These are phyloP conservation scores for Cordyceps cateniannulata DNA, from an alignment of 2,329 filamentous ascomycete genomes.

Conservation along the genomic window DNA sequence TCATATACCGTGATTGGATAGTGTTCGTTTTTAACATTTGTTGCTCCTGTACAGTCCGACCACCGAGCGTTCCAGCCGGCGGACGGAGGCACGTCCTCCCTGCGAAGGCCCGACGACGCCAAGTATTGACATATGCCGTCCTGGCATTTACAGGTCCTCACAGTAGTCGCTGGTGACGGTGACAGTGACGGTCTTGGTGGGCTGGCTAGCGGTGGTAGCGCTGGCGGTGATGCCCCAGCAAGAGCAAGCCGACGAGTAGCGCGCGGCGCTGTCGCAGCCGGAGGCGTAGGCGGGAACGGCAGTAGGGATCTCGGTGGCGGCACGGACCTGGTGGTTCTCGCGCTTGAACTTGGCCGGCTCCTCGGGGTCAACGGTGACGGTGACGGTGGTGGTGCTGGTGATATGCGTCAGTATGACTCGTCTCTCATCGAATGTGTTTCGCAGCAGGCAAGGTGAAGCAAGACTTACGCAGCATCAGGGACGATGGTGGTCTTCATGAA, in stretches of 20 bases:
- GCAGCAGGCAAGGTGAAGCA: not conserved
- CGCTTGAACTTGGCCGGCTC: conserved; percentile 24
- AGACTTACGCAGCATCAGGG: conserved; percentile 33
- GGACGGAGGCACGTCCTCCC: not conserved
- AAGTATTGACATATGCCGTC: not conserved
- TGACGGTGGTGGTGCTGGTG: conserved; percentile 31
- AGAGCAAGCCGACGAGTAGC: conserved; percentile 37
- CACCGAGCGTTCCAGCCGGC: not conserved
- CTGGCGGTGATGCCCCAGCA: conserved; percentile 38
- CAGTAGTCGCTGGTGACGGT: conserved; percentile 36
- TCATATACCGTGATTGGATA: conserved; percentile 7
- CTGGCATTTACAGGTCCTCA: conserved; percentile 26
- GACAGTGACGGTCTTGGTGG: conserved; percentile 35
- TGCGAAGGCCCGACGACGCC: not conserved
- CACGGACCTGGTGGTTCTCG: conserved; percentile 22
- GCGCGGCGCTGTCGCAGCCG: conserved; percentile 25
- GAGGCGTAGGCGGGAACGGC: conserved; percentile 35
- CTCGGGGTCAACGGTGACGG: conserved; percentile 30
- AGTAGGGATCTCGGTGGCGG: conserved; percentile 26
- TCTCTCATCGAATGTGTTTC: not conserved
- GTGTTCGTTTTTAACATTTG: not conserved
- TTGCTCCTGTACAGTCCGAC: not conserved
- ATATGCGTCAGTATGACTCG: not conserved
- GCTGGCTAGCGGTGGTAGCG: conserved; percentile 30
- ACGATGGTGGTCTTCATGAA: conserved; percentile 35